phyloP scores from a whole-genome alignment of 2,329 filamentous ascomycete species.

The Blastomyces parvus region DNA sequence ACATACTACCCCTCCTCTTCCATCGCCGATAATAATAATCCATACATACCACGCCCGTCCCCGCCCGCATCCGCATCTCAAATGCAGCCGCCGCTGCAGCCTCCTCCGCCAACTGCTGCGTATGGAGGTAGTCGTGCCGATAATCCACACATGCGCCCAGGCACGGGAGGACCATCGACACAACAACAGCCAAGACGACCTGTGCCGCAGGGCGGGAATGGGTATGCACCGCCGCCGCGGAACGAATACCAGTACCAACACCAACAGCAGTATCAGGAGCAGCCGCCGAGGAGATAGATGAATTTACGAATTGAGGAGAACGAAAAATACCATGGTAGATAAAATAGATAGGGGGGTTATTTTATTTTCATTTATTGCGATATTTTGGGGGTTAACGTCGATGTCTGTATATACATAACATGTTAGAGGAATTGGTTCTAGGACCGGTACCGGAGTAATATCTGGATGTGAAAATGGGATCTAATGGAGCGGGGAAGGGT shows the following conservation, averaged over 20 bases:
- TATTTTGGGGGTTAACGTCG: no score
- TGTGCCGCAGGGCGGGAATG: background rate
- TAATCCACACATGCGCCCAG: background rate
- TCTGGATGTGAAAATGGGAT: no score
- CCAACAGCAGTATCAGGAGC: background rate
- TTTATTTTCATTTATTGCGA: no score
- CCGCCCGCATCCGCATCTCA: background rate
- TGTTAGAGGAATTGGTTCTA: no score
- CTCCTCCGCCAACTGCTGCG: background rate
- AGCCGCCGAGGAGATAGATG: background rate
- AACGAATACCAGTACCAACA: background rate
- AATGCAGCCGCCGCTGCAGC: background rate
- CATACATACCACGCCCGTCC: background rate
- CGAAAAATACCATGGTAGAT: background rate
- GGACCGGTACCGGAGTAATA: no score
- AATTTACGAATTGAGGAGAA: background rate
- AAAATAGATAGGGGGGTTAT: no score
- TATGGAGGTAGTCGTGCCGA: background rate
- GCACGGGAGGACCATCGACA: background rate
- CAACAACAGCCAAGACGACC: background rate
- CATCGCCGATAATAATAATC: background rate
- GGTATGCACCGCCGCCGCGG: background rate
- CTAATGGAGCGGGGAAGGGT: no score
- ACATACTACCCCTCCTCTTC: background rate
- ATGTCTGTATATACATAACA: no score